Base-by-base conservation (phyloP, 441 rosid species). In the Pelargonium cotyledonis region DNA sequence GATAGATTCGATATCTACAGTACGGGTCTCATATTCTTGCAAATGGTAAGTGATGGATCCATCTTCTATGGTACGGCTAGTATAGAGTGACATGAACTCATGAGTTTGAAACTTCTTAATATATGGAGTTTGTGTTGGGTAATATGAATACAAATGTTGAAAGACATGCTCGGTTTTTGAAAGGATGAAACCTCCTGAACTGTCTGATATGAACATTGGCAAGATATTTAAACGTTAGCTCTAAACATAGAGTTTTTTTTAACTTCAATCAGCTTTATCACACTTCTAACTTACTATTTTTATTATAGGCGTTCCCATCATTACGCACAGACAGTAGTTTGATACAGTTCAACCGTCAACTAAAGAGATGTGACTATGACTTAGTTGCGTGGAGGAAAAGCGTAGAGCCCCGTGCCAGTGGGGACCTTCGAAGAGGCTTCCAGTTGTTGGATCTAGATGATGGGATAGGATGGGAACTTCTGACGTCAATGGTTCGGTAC, bases 1-100 rank as follows among this genome's bases (percentile, higher is more conserved):
- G 99, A 94, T 82, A 85, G 96, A 77, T 88, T 94, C 46, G 97
- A 94, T 70, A 91, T 89, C 76, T 94, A 89, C 82, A 89, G 97
- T 81, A 72, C 89, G 26, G 97, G 96, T 74, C 91, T 94, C 65
- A 91, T 91, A 75, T 91, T 85, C 77, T 82, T 91, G 44, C 97
- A 94, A 78, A 94, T 94, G 99, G 97, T 88, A 72, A 79, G 95
- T 78, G 68, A 41, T 57, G 65, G 66, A 62, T 19, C 57, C 64
- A 70, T 61, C 19, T 68, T 66, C 12, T 11, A 15, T 11, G 3
- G 26, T 3, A 21, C 23, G 23, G 23, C 23, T 21, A 21, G 23
- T 9, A 7, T 12, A 51, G 23, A 18, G 61, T 72, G 15, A 5
- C 44, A 58, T 12, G 67, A 62, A 46, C 65, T n/a, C n/a, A 29